A percentile compares a stretch with the other conserved stretches of the same genome.
These are phyloP conservation scores for Postia placenta DNA, from an alignment of 768 basidiomycete genomes.

Conservation along the genomic window DNA sequence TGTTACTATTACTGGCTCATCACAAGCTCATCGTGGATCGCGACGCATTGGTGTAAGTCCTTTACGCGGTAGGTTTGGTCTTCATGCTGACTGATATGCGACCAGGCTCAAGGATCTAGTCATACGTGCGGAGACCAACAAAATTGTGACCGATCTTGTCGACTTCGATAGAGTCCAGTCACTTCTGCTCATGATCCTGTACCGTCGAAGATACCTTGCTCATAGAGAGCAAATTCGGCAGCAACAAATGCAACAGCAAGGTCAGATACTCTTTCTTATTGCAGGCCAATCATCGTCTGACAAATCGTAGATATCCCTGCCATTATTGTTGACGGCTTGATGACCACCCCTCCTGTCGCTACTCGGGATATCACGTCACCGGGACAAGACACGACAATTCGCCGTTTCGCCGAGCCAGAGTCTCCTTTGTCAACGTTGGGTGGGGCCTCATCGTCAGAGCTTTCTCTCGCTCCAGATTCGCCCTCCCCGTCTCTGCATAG, in stretches of 20 bases:
- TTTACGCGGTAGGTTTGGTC: no score
- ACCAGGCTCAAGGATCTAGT: conserved; percentile 77
- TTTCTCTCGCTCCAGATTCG: conserved; percentile 40
- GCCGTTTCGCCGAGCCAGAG: conserved; percentile 15
- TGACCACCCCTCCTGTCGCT: conserved; percentile 40
- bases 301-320: conserved; percentile 54
- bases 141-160: conserved; percentile 76
- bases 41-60: conserved; percentile 78
- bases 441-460: conserved; percentile 33
- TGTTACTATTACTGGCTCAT: conserved; percentile 84
- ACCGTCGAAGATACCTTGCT: conserved; percentile 61
- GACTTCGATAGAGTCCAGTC: conserved; percentile 83
- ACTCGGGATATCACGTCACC: conserved; percentile 53
- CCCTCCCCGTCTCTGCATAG: conserved; percentile 44
- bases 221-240: conserved; percentile 35
- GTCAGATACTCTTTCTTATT: conserved; percentile 22
- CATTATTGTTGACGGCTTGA: conserved; percentile 59
- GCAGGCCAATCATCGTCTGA: neutral
- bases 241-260: conserved; percentile 33
- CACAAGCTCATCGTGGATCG: conserved; percentile 88
- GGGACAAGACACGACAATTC: conserved; percentile 14
- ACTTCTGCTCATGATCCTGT: conserved; percentile 67
- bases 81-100: conserved; percentile 8
- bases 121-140: conserved; percentile 66
- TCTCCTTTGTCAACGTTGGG: conserved; percentile 34